phyloP scores from a whole-genome alignment of 2,329 filamentous ascomycete species.

The Trichoderma lentiforme region DNA sequence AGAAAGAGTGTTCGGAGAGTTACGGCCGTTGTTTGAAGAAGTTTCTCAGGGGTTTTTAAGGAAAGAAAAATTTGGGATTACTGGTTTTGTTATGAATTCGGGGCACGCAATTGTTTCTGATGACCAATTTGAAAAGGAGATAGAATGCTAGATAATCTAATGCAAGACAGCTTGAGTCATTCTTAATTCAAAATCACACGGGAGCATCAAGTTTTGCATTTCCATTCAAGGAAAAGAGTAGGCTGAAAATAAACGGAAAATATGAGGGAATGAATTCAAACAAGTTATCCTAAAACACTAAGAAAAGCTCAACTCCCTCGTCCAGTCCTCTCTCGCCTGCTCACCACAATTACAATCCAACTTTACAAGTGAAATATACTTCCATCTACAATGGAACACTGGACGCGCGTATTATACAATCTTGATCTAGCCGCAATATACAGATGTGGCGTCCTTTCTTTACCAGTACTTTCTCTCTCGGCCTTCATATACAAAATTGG shows the following conservation, averaged over 20 bases:
- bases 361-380: not conserved
- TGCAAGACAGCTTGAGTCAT: not conserved
- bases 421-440: not conserved
- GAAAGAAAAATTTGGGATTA: not conserved
- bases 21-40: constrained; percentile 43
- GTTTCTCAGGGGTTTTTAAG: not conserved
- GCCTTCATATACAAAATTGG: constrained; percentile 82
- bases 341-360: not conserved
- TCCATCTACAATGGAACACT: not conserved
- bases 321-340: not conserved
- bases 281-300: not conserved
- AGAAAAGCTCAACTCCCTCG: not conserved
- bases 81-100: not conserved
- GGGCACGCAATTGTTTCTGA: not conserved
- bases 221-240: not conserved
- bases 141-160: constrained; percentile 4
- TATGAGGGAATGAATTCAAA: not conserved
- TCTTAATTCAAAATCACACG: not conserved
- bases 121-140: not conserved
- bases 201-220: not conserved
- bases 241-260: not conserved
- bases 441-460: not conserved
- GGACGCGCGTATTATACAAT: not conserved
- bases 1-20: constrained; percentile 79
- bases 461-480: constrained; percentile 56